A percentile compares a stretch with the other conserved stretches of the same genome.
Conservation (phyloP, 148 eudicot species). For the Silene latifolia region DNA sequence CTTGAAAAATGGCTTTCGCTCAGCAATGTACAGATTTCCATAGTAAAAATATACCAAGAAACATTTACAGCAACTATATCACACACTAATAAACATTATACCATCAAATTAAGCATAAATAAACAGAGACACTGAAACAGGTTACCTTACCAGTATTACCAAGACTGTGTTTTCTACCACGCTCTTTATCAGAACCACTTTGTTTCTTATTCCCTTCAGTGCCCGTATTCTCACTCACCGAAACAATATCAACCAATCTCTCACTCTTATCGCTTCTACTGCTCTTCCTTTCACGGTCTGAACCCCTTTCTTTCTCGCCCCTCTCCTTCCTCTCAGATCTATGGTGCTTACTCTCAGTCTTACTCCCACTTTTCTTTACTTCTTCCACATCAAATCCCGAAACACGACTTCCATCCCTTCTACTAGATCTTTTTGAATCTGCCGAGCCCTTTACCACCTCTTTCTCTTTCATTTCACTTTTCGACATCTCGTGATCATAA, state of each 20-base stretch:
- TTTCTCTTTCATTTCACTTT: slow-evolving; percentile 33
- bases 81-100: background rate
- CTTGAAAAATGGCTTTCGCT: no score
- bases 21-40: background rate
- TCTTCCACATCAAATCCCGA: slow-evolving; percentile 38
- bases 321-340: slow-evolving; percentile 75
- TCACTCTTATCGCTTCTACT: slow-evolving; percentile 38
- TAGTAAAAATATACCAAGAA: background rate
- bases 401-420: slow-evolving; percentile 35
- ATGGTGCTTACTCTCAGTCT: slow-evolving; percentile 56
- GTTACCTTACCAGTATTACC: slow-evolving; percentile 69
- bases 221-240: slow-evolving; percentile 26
- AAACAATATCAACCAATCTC: slow-evolving; percentile 36
- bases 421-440: slow-evolving; percentile 61
- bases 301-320: slow-evolving; percentile 58
- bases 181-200: slow-evolving; percentile 44
- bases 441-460: slow-evolving; percentile 28
- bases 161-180: slow-evolving; percentile 44
- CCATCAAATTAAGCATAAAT: background rate
- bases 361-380: slow-evolving; percentile 49
- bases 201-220: slow-evolving; percentile 40
- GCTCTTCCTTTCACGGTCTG: slow-evolving; percentile 53
- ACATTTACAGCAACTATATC: background rate
- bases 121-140: slow-evolving; percentile 10
- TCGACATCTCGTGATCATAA: slow-evolving; percentile 25